Percentiles rank a stretch among this genome's conserved stretches.
Evolutionary conservation across 495 filamentous ascomycete genomes (phyloP).

Genomic region (Penicillium herquei): DNA sequence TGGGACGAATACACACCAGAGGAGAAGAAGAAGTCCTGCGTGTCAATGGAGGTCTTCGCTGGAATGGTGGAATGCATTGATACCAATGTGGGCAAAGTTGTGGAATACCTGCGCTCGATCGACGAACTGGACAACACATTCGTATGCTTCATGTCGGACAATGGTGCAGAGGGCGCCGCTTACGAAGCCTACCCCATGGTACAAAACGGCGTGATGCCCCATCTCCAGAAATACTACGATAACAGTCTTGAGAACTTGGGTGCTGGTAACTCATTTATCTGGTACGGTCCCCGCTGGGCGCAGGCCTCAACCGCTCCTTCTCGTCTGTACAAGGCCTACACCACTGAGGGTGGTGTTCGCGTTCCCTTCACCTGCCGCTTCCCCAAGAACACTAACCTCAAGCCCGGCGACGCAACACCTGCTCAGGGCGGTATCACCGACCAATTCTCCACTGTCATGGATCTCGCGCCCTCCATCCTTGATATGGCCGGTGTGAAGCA

Average conservation of each 20-base stretch:
- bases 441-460: constrained; percentile 63
- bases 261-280: constrained; percentile 59
- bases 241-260: constrained; percentile 63
- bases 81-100: constrained; percentile 57
- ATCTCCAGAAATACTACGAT: constrained; percentile 60
- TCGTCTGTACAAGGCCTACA: constrained; percentile 61
- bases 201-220: constrained; percentile 49
- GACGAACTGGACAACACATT: constrained; percentile 64
- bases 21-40: constrained; percentile 50
- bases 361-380: constrained; percentile 57
- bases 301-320: constrained; percentile 62
- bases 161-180: constrained; percentile 54
- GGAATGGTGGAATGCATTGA: constrained; percentile 66
- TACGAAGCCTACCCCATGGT: constrained; percentile 60
- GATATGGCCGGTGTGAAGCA: constrained; percentile 60
- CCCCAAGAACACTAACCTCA: constrained; percentile 29
- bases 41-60: constrained; percentile 62
- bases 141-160: constrained; percentile 63
- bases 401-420: constrained; percentile 19
- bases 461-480: constrained; percentile 59
- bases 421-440: constrained; percentile 45
- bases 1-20: constrained; percentile 52
- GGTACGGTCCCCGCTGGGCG: constrained; percentile 66
- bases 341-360: constrained; percentile 60
- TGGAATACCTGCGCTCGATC: constrained; percentile 53